Base-by-base conservation (phyloP, 495 filamentous ascomycete species). In the Umbilicaria muhlenbergii region DNA sequence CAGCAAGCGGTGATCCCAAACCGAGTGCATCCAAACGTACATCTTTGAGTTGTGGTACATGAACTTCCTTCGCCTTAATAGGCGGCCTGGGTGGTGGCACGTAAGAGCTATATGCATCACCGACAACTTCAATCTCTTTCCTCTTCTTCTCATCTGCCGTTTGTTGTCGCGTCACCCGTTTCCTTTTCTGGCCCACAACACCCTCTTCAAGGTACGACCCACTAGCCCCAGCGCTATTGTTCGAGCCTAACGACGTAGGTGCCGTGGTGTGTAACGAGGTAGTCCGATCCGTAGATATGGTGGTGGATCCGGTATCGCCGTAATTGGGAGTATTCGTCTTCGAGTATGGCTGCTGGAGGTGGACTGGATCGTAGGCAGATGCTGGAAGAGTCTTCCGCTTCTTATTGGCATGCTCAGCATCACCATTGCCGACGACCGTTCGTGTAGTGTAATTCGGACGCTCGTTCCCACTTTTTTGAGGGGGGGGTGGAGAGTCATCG, bases 21-120 rank as follows among this genome's bases (percentile, higher is more conserved):
- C 16, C 18, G 36, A 11, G 5, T 42, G 13, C 14, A 34, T 42
- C 38, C 53, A 36, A 24, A 47, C 89, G 71, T 70, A 98, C 91
- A 68, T 94, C 89, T 46, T 66, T 67, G 21, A 93, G 66, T 5
- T 83, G 75, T 33, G 79, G 77, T 16, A 96, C 91, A 44, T 79
- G 73, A 3, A 98, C 87, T 45, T 98, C 91, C 51, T 78, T 78
- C 8, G 86, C 81, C 61, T 98, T 98, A 65, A 91, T 86, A 16
- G 81, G 80, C 10, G 87, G 89, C 45, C 80, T 80, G 2, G 86
- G 78, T 14, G 89, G 91, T 15, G 88, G 87, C 19, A 82, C 66
- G 52, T 98, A 96, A 47, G 66, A 78, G 41, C 74, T 68, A 48
- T 80, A 87, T 32, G 81, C 74, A 62, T 88, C 82, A 17, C 73